Percentiles rank a stretch among this genome's conserved stretches.
These are phyloP conservation scores for Tubosaeta sp. DNA, from an alignment of 768 basidiomycete species.

Conservation along the genomic window DNA sequence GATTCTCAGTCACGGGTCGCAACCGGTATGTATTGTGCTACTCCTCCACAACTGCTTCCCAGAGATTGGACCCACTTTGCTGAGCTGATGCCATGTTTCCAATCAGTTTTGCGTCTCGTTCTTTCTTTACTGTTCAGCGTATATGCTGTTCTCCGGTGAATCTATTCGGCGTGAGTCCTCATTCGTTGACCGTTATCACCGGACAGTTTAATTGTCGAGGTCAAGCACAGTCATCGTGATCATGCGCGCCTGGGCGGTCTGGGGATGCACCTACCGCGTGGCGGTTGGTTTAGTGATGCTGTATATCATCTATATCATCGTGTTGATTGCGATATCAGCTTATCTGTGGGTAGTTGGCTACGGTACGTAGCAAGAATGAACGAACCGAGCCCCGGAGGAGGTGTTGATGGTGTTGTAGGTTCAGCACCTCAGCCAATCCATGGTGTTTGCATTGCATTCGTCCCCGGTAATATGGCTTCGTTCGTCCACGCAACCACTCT, in stretches of 20 bases:
- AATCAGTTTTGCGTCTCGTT: conserved; percentile 10
- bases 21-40: background rate
- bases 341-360: conserved; percentile 5
- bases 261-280: conserved; percentile 11
- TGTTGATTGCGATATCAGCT: conserved; percentile 2
- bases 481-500: background rate
- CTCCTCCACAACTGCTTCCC: background rate
- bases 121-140: conserved; percentile 5
- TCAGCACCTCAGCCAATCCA: background rate
- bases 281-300: conserved; percentile 1
- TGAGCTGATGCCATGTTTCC: background rate
- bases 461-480: background rate
- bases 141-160: conserved; percentile 10
- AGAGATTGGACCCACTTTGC: background rate
- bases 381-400: background rate
- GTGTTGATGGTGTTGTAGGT: background rate
- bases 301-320: conserved; percentile 6
- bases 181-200: background rate
- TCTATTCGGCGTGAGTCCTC: conserved; percentile 12
- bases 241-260: conserved; percentile 18
- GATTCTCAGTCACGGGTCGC: background rate
- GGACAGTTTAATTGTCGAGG: background rate
- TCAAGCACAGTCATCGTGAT: conserved; percentile 15
- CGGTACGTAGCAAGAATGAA: background rate
- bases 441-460: background rate